Percentiles rank a stretch among this genome's conserved stretches.
Evolutionary conservation across 2,329 filamentous ascomycete genomes (phyloP).

Genomic region (Aspergillus sp.): DNA sequence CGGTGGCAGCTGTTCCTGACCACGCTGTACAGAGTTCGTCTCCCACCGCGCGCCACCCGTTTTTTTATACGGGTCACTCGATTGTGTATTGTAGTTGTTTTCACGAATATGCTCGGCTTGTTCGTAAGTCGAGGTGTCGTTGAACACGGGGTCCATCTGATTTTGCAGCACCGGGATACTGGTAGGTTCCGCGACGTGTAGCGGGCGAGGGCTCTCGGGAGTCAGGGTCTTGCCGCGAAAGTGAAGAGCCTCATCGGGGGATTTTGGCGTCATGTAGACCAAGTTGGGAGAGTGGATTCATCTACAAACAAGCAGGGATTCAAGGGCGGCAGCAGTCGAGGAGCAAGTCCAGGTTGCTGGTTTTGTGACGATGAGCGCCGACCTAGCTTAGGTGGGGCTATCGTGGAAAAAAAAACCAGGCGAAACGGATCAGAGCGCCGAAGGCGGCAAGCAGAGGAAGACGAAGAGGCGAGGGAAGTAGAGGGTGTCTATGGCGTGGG

Average conservation of each 20-base stretch:
- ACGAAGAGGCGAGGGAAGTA: neutral
- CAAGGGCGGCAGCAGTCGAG: conserved; percentile 13
- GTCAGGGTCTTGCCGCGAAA: conserved; percentile 66
- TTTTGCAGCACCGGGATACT: conserved; percentile 70
- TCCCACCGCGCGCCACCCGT: conserved; percentile 14
- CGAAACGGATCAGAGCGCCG: conserved; percentile 22
- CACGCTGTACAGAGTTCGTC: conserved; percentile 17
- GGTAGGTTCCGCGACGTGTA: conserved; percentile 66
- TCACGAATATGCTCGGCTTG: conserved; percentile 37
- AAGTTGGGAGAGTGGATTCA: conserved; percentile 39
- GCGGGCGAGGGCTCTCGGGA: conserved; percentile 69
- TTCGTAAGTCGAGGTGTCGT: conserved; percentile 62
- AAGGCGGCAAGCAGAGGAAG: conserved; percentile 11
- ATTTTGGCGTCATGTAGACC: conserved; percentile 56
- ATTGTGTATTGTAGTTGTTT: conserved; percentile 15
- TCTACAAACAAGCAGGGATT: conserved; percentile 32
- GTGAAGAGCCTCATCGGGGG: conserved; percentile 52
- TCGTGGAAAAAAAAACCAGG: conserved; percentile 33
- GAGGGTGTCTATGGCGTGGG: neutral
- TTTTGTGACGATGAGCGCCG: conserved; percentile 31
- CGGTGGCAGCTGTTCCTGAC: conserved; percentile 16
- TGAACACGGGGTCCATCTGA: conserved; percentile 71
- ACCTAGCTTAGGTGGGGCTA: conserved; percentile 40
- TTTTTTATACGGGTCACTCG: conserved; percentile 18
- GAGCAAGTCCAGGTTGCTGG: conserved; percentile 24